phyloP scores from a whole-genome alignment of 139 green algal genomes.

The Coelastrella sp. region DNA sequence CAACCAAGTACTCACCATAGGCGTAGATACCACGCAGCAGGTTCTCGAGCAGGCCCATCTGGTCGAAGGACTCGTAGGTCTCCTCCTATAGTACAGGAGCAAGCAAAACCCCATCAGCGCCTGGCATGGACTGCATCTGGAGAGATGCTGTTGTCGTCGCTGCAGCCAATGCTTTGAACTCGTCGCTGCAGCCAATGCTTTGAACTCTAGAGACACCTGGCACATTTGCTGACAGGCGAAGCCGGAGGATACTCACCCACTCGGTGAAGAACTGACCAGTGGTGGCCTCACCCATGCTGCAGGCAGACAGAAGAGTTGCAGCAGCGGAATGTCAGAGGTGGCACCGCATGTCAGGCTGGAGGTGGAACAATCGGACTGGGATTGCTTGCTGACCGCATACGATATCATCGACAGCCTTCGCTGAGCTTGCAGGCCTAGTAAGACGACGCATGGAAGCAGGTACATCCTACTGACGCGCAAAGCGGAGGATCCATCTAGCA shows the following conservation, averaged over 20 bases:
- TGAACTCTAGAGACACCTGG: neutral
- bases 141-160: no score
- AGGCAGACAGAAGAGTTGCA: neutral
- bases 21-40: constrained; percentile 99
- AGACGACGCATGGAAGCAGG: neutral
- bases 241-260: neutral
- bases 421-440: neutral
- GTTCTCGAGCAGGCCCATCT: constrained; percentile 99
- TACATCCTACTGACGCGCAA: no score
- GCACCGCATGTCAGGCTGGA: no score
- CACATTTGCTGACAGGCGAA: no score
- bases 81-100: constrained; percentile 98
- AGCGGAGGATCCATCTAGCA: no score
- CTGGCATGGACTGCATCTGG: no score
- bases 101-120: neutral
- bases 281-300: constrained; percentile 78
- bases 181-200: neutral
- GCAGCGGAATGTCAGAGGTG: neutral
- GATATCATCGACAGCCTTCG: no score
- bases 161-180: no score
- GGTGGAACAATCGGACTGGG: no score
- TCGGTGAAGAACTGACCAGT: constrained; percentile 53
- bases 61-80: constrained; percentile 96
- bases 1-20: constrained; percentile 83
- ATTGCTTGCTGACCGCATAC: no score